A percentile compares a stretch with the other conserved stretches of the same genome.
Evolutionary conservation across 495 filamentous ascomycete genomes (phyloP).

Genomic region (Hyphodiscus hymeniophilus): DNA sequence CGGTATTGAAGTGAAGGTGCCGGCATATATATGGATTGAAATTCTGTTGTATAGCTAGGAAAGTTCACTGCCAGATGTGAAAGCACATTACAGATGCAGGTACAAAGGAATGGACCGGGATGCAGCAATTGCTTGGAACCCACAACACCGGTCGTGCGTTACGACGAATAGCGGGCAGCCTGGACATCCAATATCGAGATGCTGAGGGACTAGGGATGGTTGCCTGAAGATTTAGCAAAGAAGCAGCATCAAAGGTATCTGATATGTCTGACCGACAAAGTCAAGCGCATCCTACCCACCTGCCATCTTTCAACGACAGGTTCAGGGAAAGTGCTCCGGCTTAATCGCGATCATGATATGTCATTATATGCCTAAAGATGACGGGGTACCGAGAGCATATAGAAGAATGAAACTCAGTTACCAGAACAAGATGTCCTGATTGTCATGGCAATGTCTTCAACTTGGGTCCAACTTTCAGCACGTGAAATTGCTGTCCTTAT

Average conservation of each 20-base stretch:
- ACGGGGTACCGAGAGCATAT: conserved; percentile 27
- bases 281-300: conserved; percentile 86
- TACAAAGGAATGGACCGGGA: too few relatives aligned
- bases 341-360: conserved; percentile 70
- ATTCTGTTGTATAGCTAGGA: too few relatives aligned
- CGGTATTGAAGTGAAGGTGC: conserved; percentile 64
- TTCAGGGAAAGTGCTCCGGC: conserved; percentile 86
- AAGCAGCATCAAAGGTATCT: not conserved
- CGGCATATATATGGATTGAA: too few relatives aligned
- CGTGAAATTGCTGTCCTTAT: not conserved
- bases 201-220: too few relatives aligned
- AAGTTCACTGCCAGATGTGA: too few relatives aligned
- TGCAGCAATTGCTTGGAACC: too few relatives aligned
- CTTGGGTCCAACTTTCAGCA: not conserved
- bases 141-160: too few relatives aligned
- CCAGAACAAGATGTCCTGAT: conserved; percentile 21
- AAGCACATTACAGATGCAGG: too few relatives aligned
- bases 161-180: too few relatives aligned
- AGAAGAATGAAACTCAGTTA: conserved; percentile 27
- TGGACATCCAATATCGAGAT: too few relatives aligned
- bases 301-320: conserved; percentile 62
- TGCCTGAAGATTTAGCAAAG: too few relatives aligned
- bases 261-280: conserved; percentile 68
- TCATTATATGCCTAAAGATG: conserved; percentile 22
- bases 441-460: conserved; percentile 20